Evolutionary conservation across 306 rosid genomes (phyloP).

Genomic region (Dryas octopetala): DNA sequence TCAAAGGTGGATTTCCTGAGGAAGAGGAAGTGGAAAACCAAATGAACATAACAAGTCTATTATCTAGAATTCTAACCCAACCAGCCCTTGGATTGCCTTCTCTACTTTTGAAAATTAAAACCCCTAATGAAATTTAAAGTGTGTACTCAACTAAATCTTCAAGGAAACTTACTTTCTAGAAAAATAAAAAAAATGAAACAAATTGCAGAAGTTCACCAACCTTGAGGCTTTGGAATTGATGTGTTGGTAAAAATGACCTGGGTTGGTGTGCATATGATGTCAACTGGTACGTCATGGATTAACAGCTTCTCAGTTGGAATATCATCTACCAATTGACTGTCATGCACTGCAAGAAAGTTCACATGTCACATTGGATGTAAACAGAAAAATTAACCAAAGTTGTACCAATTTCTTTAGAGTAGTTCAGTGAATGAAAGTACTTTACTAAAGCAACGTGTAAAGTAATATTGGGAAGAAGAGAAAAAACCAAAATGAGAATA

Average conservation of each 20-base stretch:
- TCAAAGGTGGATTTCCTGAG: too few relatives aligned
- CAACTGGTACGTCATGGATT: conserved; percentile 88
- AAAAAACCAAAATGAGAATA: not conserved
- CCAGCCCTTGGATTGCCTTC: too few relatives aligned
- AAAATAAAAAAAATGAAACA: not conserved
- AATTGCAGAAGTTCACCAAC: conserved; percentile 41
- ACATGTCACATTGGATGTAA: conserved; percentile 7
- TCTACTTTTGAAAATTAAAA: too few relatives aligned
- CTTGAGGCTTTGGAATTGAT: conserved; percentile 83
- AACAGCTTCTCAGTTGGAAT: conserved; percentile 75
- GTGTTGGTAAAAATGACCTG: conserved; percentile 67
- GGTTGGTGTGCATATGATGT: conserved; percentile 86
- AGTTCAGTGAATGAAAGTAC: not conserved
- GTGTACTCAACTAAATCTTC: not conserved
- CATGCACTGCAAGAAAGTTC: conserved; percentile 60
- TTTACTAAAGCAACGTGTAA: not conserved
- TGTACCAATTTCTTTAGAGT: not conserved
- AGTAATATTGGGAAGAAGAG: not conserved
- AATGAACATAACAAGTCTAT: not conserved
- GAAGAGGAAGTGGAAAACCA: too few relatives aligned
- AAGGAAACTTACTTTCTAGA: not conserved
- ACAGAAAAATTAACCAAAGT: not conserved
- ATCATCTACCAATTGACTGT: conserved; percentile 84
- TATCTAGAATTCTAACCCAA: not conserved
- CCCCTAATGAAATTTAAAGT: not conserved